These are phyloP conservation scores for Neltuma alba DNA, from an alignment of 306 rosid species.

Conservation along the genomic window DNA sequence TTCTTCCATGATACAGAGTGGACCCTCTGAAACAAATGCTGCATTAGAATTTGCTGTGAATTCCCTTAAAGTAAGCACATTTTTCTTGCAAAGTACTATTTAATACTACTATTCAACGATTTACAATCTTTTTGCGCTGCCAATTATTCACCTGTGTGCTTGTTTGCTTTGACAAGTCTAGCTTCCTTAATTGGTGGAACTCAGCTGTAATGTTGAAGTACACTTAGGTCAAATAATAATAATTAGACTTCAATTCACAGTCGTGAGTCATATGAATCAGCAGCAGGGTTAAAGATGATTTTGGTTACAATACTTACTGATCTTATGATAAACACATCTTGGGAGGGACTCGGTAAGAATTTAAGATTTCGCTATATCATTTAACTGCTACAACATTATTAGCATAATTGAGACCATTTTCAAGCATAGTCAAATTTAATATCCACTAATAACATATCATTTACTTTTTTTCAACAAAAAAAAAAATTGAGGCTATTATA, in stretches of 20 bases:
- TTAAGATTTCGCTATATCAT: conserved; percentile 1
- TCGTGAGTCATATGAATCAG: neutral
- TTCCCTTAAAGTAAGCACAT: conserved; percentile 65
- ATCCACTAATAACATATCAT: neutral
- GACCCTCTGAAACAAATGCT: conserved; percentile 94
- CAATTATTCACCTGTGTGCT: neutral
- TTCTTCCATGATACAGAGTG: conserved; percentile 55
- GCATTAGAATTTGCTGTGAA: conserved; percentile 91
- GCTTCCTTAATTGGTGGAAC: neutral
- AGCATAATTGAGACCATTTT: neutral
- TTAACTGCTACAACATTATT: neutral
- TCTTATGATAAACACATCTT: conserved; percentile 8
- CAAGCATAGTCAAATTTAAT: neutral
- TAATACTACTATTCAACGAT: neutral
- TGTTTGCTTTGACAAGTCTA: neutral
- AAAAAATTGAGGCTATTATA: neutral
- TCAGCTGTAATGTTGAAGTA: neutral
- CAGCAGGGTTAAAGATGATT: conserved; percentile 2
- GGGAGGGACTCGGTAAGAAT: conserved; percentile 8
- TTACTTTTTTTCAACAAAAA: neutral
- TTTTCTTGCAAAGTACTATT: neutral
- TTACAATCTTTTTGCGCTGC: neutral
- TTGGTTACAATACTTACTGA: conserved; percentile 27
- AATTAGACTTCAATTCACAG: neutral
- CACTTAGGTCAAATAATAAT: neutral